Evolutionary conservation across 1,284 basidiomycete species (phyloP).

Genomic region (Microbotryomycetes sp.): DNA sequence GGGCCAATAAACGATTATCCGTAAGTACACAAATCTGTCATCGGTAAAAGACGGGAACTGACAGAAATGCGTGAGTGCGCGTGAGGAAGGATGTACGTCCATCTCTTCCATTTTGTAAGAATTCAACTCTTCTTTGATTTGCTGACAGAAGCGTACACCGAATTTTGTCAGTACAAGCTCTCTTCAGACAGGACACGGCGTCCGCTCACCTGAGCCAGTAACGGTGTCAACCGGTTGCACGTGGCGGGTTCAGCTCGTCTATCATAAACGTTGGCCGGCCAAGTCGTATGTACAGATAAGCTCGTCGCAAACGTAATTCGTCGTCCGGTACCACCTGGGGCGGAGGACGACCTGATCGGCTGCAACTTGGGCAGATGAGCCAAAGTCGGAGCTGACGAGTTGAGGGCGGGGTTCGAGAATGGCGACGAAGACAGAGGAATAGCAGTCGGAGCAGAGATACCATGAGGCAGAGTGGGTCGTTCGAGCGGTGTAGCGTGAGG

Average conservation of each 20-base stretch:
- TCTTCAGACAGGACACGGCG: not conserved
- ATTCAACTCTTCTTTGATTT: constrained; percentile 36
- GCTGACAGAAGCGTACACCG: no score
- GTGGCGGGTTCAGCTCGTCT: constrained; percentile 90
- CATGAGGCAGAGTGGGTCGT: constrained; percentile 4
- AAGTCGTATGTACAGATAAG: constrained; percentile 90
- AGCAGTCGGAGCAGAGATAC: constrained; percentile 5
- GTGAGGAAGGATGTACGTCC: constrained; percentile 30
- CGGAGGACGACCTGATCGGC: constrained; percentile 18
- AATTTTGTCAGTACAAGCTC: no score
- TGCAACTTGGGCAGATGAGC: constrained; percentile 35
- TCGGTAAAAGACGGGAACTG: not conserved
- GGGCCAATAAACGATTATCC: no score
- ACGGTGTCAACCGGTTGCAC: constrained; percentile 90
- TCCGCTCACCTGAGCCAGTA: constrained; percentile 76
- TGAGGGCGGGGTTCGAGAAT: constrained; percentile 59
- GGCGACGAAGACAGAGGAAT: constrained; percentile 31
- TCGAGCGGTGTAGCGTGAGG: constrained; percentile 2
- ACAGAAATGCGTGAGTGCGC: constrained; percentile 31
- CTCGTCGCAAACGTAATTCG: constrained; percentile 77
- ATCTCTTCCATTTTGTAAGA: constrained; percentile 37
- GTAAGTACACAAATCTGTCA: no score
- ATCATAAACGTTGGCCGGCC: constrained; percentile 84
- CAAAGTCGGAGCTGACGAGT: constrained; percentile 81
- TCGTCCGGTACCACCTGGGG: constrained; percentile 19